phyloP scores from a whole-genome alignment of 139 green algal genomes.

The Coccomyxa sp. region DNA sequence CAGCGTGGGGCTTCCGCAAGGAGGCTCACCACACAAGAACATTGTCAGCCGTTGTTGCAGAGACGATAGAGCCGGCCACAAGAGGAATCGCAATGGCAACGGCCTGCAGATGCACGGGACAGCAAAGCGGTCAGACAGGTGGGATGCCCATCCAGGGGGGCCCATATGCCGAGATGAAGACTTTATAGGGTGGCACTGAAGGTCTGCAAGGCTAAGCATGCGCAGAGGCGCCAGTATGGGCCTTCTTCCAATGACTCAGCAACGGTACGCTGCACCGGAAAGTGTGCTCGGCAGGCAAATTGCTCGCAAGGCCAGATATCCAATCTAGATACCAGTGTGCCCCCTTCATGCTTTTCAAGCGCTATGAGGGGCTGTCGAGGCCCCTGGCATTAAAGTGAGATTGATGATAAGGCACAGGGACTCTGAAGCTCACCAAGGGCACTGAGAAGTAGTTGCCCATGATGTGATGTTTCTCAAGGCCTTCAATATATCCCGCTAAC shows the following conservation, averaged over 20 bases:
- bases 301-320: too few relatives aligned
- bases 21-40: slow-evolving; percentile 9
- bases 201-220: not conserved
- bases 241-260: not conserved
- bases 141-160: not conserved
- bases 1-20: not conserved
- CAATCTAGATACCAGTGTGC: too few relatives aligned
- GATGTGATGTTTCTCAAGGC: too few relatives aligned
- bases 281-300: too few relatives aligned
- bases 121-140: not conserved
- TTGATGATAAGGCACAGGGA: not conserved
- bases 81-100: slow-evolving; percentile 17
- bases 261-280: not conserved
- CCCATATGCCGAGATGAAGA: not conserved
- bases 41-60: not conserved
- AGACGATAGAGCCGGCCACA: slow-evolving; percentile 1
- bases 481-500: too few relatives aligned
- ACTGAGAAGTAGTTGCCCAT: slow-evolving; percentile 1
- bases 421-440: not conserved
- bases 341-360: not conserved
- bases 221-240: not conserved
- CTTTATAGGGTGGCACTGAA: not conserved
- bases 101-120: not conserved
- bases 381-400: not conserved
- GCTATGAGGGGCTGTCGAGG: not conserved